These are phyloP conservation scores for Brassica rapa DNA, from an alignment of 345 rosid species.

Conservation along the genomic window DNA sequence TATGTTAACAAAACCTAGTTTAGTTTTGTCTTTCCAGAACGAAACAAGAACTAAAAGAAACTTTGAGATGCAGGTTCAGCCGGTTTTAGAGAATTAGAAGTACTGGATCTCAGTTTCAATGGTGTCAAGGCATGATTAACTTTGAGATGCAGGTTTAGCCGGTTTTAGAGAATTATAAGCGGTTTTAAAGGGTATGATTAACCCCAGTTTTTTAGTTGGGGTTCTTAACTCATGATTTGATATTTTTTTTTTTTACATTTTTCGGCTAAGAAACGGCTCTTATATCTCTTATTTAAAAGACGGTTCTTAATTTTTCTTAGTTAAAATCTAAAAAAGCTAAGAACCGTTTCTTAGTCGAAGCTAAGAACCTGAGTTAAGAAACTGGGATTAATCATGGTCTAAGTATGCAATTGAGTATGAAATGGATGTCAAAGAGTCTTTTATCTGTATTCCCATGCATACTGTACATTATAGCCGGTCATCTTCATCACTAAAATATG, in stretches of 20 bases:
- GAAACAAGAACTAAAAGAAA: background rate
- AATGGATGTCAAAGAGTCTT: conserved; percentile 35
- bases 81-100: conserved; percentile 7
- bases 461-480: conserved; percentile 28
- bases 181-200: too few relatives aligned
- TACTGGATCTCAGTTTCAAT: conserved; percentile 20
- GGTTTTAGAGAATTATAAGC: too few relatives aligned
- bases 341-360: too few relatives aligned
- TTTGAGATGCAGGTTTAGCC: too few relatives aligned
- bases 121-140: background rate
- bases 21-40: background rate
- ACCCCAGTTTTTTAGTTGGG: too few relatives aligned
- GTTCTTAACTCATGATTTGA: too few relatives aligned
- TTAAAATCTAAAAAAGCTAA: too few relatives aligned
- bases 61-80: conserved; percentile 16
- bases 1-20: background rate
- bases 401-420: conserved; percentile 14
- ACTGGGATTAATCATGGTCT: background rate
- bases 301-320: too few relatives aligned
- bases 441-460: conserved; percentile 36
- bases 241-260: too few relatives aligned
- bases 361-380: too few relatives aligned
- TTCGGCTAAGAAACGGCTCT: too few relatives aligned
- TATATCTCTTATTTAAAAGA: too few relatives aligned
- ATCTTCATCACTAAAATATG: background rate